Percentiles rank a stretch among this genome's conserved stretches.
Evolutionary conservation across 768 basidiomycete genomes (phyloP).

Genomic region (Lactarius evosmus): DNA sequence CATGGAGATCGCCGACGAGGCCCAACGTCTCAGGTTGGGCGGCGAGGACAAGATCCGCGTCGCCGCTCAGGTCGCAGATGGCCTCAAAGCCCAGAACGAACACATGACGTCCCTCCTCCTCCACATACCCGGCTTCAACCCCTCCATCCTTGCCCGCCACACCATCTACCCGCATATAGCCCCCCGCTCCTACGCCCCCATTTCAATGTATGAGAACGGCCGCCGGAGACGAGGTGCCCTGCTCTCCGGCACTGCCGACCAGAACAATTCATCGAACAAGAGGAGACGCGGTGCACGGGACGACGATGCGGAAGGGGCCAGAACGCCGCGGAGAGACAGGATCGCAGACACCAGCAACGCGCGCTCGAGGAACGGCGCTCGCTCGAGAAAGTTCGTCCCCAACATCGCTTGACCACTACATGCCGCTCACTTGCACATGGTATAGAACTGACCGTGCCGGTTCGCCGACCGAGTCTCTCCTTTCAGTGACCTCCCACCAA

Average conservation of each 20-base stretch:
- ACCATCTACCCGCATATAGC: conserved; percentile 78
- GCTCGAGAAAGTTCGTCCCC: conserved; percentile 57
- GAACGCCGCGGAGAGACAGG: conserved; percentile 65
- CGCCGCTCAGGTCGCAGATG: conserved; percentile 87
- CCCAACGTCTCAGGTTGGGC: conserved; percentile 83
- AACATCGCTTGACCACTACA: too few species aligned
- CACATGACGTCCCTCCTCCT: conserved; percentile 63
- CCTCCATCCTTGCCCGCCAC: conserved; percentile 51
- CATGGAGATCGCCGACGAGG: conserved; percentile 92
- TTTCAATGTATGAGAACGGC: conserved; percentile 57
- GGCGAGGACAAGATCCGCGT: conserved; percentile 98
- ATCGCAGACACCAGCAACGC: conserved; percentile 42
- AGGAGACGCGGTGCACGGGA: conserved; percentile 54
- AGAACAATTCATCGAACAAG: conserved; percentile 63
- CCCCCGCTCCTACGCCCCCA: conserved; percentile 62
- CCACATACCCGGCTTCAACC: conserved; percentile 61
- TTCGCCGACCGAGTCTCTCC: conserved; percentile 71
- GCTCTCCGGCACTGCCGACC: conserved; percentile 45
- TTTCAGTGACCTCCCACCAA: conserved; percentile 68
- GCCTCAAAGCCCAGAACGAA: conserved; percentile 60
- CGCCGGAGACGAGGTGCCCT: conserved; percentile 55
- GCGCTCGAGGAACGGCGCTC: conserved; percentile 50
- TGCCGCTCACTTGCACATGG: too few species aligned
- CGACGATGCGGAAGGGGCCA: conserved; percentile 59
- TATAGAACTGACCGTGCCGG: conserved; percentile 60